phyloP scores from a whole-genome alignment of 1,139 yeast genomes.

The Neolecta irregularis region DNA sequence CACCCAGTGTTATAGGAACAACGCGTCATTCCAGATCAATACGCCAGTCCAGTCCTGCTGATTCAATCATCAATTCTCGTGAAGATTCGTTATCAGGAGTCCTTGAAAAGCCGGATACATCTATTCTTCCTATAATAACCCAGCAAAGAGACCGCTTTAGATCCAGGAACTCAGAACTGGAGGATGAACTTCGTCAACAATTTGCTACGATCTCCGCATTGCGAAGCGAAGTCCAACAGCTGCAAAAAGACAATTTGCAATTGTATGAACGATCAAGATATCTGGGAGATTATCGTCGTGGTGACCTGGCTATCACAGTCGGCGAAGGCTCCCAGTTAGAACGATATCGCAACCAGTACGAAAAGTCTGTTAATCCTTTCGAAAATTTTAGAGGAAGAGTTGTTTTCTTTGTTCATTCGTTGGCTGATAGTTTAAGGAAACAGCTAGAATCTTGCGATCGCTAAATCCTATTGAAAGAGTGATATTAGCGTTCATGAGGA shows the following conservation, averaged over 20 bases:
- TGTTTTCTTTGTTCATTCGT: background rate
- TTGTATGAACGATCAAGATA: conserved; percentile 71
- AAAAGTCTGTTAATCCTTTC: conserved; percentile 66
- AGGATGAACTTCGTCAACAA: conserved; percentile 58
- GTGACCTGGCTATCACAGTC: background rate
- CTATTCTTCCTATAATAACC: conserved; percentile 74
- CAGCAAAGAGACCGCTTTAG: conserved; percentile 91
- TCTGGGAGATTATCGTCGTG: conserved; percentile 31
- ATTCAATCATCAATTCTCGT: no score
- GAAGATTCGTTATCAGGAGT: no score
- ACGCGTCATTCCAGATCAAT: background rate
- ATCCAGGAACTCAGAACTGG: conserved; percentile 63
- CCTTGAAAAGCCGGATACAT: conserved; percentile 11
- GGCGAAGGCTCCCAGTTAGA: background rate
- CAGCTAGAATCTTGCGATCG: conserved; percentile 55
- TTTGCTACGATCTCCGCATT: conserved; percentile 41
- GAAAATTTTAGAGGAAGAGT: conserved; percentile 57
- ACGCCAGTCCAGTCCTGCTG: background rate
- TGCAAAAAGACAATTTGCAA: conserved; percentile 62
- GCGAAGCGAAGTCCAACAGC: conserved; percentile 44
- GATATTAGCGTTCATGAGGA: conserved; percentile 58
- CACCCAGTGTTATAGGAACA: background rate
- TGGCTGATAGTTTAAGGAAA: conserved; percentile 29
- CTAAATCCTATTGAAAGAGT: conserved; percentile 67
- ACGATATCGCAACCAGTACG: conserved; percentile 47